Conservation (phyloP, 2,329 filamentous ascomycete species). For the Hymenoscyphus linearis region DNA sequence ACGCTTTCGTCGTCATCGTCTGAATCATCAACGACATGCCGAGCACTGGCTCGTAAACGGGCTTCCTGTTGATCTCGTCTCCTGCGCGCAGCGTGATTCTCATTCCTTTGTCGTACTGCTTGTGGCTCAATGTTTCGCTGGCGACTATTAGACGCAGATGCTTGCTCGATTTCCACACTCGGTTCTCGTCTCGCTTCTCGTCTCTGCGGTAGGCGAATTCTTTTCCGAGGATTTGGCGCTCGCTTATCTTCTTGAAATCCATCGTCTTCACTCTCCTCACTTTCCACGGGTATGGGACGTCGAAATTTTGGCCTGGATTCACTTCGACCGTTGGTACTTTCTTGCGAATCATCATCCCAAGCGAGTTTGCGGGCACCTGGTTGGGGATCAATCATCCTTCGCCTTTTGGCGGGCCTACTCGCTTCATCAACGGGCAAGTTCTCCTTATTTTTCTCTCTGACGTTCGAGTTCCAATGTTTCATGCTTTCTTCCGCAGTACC, state of each 20-base stretch:
- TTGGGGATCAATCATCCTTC: conserved; percentile 21
- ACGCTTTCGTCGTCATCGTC: conserved; percentile 10
- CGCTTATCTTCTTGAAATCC: conserved; percentile 23
- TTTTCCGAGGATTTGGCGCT: conserved; percentile 16
- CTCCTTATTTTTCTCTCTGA: conserved; percentile 29
- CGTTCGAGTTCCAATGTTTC: conserved; percentile 8
- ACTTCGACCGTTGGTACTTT: not conserved
- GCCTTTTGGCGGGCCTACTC: not conserved
- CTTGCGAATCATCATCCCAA: conserved; percentile 17
- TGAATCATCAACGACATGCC: conserved; percentile 2
- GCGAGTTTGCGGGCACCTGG: conserved; percentile 15
- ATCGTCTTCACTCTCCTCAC: conserved; percentile 22
- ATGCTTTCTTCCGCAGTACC: not conserved
- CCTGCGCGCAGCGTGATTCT: conserved; percentile 11
- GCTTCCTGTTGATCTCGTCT: conserved; percentile 2
- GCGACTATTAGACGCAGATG: not conserved
- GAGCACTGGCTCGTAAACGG: not conserved
- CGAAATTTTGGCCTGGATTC: not conserved
- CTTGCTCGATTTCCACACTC: not conserved
- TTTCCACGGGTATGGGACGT: conserved; percentile 6
- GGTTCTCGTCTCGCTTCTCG: not conserved
- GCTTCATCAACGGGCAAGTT: conserved; percentile 18
- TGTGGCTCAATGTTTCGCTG: not conserved
- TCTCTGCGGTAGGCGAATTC: conserved; percentile 2
- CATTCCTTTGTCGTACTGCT: not conserved